Evolutionary conservation across 169 alveolate genomes (phyloP).

Genomic region (Eimeria mitis): DNA sequence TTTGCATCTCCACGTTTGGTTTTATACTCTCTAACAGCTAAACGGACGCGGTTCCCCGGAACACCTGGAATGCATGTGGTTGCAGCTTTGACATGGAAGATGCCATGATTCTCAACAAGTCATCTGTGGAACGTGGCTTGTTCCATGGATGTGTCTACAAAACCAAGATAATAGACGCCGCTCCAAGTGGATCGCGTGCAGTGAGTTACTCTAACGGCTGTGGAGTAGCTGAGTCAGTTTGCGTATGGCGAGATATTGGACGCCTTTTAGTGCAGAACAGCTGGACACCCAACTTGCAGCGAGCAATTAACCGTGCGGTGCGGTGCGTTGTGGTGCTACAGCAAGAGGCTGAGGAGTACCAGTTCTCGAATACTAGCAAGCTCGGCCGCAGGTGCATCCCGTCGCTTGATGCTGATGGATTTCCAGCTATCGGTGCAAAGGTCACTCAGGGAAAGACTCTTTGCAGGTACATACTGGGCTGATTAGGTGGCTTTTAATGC

Average conservation of each 20-base stretch:
- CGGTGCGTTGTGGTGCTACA: conserved; percentile 25
- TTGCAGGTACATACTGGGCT: conserved; percentile 74
- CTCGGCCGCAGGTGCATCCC: conserved; percentile 83
- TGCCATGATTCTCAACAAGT: conserved; percentile 99
- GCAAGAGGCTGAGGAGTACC: conserved; percentile 83
- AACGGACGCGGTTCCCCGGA: background rate
- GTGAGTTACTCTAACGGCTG: background rate
- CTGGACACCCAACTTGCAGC: background rate
- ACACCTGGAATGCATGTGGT: background rate
- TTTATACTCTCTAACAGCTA: background rate
- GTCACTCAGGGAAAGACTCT: conserved; percentile 88
- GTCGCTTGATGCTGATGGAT: conserved; percentile 92
- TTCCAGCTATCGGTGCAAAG: conserved; percentile 91
- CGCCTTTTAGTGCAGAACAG: background rate
- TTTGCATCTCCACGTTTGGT: background rate
- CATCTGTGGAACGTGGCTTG: conserved; percentile 99
- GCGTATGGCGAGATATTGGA: background rate
- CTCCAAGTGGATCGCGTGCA: conserved; percentile 76
- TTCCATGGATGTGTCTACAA: conserved; percentile 99
- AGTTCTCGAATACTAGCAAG: conserved; percentile 83
- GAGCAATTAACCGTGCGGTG: background rate
- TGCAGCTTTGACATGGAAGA: conserved; percentile 99
- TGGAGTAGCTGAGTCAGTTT: background rate
- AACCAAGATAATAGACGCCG: conserved; percentile 91
- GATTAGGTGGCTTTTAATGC: background rate